These are phyloP conservation scores for Jacaranda copaia DNA, from an alignment of 257 asterid species.

Conservation along the genomic window DNA sequence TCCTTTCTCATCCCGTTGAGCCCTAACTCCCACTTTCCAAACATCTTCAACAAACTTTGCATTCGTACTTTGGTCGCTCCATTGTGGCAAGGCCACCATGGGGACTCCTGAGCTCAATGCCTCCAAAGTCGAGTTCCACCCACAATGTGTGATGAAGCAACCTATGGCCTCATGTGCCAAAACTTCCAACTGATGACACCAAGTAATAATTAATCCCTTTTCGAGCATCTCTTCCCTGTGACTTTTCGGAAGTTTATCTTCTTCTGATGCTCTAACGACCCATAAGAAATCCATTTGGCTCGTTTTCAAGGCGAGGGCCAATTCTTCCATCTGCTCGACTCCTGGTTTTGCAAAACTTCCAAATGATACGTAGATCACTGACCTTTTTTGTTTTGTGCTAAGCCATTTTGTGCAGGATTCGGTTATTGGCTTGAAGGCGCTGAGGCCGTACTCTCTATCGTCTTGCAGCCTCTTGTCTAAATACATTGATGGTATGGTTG, in stretches of 20 bases:
- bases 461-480: slow-evolving; percentile 38
- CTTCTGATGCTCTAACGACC: slow-evolving; percentile 53
- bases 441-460: slow-evolving; percentile 44
- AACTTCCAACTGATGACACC: slow-evolving; percentile 44
- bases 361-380: slow-evolving; percentile 46
- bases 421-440: slow-evolving; percentile 37
- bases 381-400: slow-evolving; percentile 1
- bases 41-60: slow-evolving; percentile 42
- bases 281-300: slow-evolving; percentile 45
- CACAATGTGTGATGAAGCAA: slow-evolving; percentile 58
- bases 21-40: slow-evolving; percentile 42
- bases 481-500: slow-evolving; percentile 46
- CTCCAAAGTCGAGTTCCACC: slow-evolving; percentile 69
- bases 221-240: slow-evolving; percentile 31
- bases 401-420: slow-evolving; percentile 49
- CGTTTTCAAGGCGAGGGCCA: slow-evolving; percentile 47
- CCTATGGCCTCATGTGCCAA: slow-evolving; percentile 49
- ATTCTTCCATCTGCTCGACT: slow-evolving; percentile 32
- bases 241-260: slow-evolving; percentile 33
- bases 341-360: slow-evolving; percentile 40
- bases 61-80: slow-evolving; percentile 50
- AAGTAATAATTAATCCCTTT: slow-evolving; percentile 13
- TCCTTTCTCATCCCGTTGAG: slow-evolving; percentile 23
- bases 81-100: slow-evolving; percentile 45
- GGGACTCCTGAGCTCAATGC: slow-evolving; percentile 46